phyloP scores from a whole-genome alignment of 1,284 basidiomycete species.

The Leccinum holopus region DNA sequence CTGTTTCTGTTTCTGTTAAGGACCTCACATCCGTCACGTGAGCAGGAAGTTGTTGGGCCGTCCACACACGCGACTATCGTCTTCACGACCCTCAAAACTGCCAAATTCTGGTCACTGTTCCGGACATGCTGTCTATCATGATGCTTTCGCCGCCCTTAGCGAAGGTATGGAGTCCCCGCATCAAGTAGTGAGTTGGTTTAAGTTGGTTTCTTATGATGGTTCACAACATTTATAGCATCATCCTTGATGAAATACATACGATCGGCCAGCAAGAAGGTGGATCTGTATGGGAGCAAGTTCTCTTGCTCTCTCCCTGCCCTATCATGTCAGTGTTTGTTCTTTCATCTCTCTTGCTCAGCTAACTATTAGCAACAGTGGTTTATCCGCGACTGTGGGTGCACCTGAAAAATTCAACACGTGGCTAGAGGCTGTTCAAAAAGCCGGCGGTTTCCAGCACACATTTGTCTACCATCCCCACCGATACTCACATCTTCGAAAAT shows the following conservation, averaged over 20 bases:
- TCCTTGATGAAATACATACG: slow-evolving; percentile 71
- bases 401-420: slow-evolving; percentile 65
- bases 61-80: slow-evolving; percentile 67
- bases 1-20: neutral
- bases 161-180: slow-evolving; percentile 55
- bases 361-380: slow-evolving; percentile 44
- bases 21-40: neutral
- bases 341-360: neutral
- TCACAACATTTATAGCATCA: slow-evolving; percentile 45
- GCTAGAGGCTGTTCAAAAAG: slow-evolving; percentile 59
- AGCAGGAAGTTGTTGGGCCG: slow-evolving; percentile 60
- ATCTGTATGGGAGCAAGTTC: slow-evolving; percentile 68
- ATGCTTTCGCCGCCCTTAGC: slow-evolving; percentile 65
- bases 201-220: neutral
- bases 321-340: slow-evolving; percentile 53
- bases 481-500: slow-evolving; percentile 72
- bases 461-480: slow-evolving; percentile 64
- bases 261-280: slow-evolving; percentile 70
- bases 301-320: slow-evolving; percentile 63
- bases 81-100: slow-evolving; percentile 63
- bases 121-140: slow-evolving; percentile 67
- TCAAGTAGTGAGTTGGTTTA: slow-evolving; percentile 48
- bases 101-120: slow-evolving; percentile 71
- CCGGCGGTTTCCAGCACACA: slow-evolving; percentile 55
- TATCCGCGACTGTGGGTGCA: slow-evolving; percentile 67